A percentile compares a stretch with the other conserved stretches of the same genome.
Evolutionary conservation across 2,329 filamentous ascomycete species (phyloP).

Genomic region (Apiospora rasikravindrae): DNA sequence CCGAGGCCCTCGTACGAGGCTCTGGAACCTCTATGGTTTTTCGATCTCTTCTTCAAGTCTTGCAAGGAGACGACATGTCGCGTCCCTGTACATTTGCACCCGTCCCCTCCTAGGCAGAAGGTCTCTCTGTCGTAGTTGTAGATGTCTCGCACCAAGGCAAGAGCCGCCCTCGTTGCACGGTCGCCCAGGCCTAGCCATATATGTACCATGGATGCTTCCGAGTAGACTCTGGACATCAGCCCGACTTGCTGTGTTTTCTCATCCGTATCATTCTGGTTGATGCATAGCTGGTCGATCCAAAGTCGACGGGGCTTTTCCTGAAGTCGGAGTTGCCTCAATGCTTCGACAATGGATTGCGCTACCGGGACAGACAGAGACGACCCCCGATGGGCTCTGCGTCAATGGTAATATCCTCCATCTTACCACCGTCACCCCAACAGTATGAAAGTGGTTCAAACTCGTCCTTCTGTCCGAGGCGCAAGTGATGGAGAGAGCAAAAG

Average conservation of each 20-base stretch:
- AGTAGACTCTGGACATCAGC: slow-evolving; percentile 11
- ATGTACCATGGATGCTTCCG: background rate
- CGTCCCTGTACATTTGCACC: background rate
- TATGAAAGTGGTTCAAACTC: slow-evolving; percentile 3
- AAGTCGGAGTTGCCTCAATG: background rate
- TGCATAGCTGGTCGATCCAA: slow-evolving; percentile 20
- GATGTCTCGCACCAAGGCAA: background rate
- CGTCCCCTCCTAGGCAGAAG: slow-evolving; percentile 4
- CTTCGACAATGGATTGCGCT: background rate
- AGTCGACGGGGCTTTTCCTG: background rate
- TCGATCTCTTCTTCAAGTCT: background rate
- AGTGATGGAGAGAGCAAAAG: slow-evolving; percentile 1
- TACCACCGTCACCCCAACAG: background rate
- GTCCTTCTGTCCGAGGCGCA: background rate
- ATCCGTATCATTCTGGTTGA: slow-evolving; percentile 17
- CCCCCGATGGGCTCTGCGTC: background rate
- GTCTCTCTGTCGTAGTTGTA: slow-evolving; percentile 6
- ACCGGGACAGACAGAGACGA: background rate
- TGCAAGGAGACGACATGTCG: background rate
- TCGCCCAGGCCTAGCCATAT: slow-evolving; percentile 8
- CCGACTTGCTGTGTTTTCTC: slow-evolving; percentile 16
- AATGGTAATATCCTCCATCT: background rate
- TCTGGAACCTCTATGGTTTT: background rate
- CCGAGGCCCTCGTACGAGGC: background rate
- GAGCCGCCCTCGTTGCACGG: background rate